phyloP scores from a whole-genome alignment of 2,329 filamentous ascomycete genomes.

The Fusarium algeriense region DNA sequence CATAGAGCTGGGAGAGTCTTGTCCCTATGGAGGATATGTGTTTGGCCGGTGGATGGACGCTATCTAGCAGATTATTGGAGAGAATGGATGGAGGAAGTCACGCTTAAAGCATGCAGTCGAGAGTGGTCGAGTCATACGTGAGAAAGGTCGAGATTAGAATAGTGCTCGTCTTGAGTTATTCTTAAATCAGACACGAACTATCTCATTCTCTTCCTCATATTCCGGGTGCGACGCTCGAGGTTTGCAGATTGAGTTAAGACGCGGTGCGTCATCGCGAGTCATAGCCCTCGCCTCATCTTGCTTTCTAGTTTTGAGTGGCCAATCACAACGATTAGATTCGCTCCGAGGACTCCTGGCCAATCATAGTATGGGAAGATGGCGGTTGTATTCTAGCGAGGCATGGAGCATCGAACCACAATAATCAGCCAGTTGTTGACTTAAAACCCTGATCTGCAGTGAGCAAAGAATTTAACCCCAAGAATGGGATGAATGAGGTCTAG shows the following conservation, averaged over 20 bases:
- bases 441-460: neutral
- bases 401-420: neutral
- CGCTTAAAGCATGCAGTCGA: neutral
- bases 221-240: neutral
- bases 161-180: neutral
- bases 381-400: neutral
- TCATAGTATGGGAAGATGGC: neutral
- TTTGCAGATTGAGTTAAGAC: conserved; percentile 4
- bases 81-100: neutral
- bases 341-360: neutral
- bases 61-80: neutral
- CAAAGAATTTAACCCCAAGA: too few relatives aligned
- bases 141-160: neutral
- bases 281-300: neutral
- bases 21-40: neutral
- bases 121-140: neutral
- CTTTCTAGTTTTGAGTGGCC: neutral
- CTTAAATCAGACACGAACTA: neutral
- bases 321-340: neutral
- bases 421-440: neutral
- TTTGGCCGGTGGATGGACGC: neutral
- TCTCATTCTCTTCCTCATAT: neutral
- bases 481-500: too few relatives aligned
- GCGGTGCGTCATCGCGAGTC: conserved; percentile 4
- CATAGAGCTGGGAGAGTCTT: neutral